phyloP scores from a whole-genome alignment of 768 basidiomycete species.

The Tulasnella sp. region DNA sequence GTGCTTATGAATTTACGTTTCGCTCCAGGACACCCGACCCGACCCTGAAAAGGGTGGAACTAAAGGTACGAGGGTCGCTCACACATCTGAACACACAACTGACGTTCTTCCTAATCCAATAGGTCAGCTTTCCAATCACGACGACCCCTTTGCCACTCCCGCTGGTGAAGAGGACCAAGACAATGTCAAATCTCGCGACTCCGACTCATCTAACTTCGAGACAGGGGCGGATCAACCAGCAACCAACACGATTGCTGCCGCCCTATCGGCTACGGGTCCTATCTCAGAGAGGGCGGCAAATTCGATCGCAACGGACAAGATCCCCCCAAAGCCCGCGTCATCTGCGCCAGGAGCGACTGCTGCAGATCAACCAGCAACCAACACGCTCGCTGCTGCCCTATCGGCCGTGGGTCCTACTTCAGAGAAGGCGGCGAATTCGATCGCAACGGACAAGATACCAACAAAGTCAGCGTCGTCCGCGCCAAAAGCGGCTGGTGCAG shows the following conservation, averaged over 20 bases:
- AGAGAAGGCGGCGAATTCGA: too few species aligned
- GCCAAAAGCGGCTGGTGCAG: too few species aligned
- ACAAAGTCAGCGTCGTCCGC: too few species aligned
- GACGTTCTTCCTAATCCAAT: not conserved
- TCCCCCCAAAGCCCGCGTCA: too few species aligned
- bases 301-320: too few species aligned
- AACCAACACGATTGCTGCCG: too few species aligned
- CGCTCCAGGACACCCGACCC: not conserved
- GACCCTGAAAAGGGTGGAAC: not conserved
- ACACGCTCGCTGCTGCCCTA: not conserved
- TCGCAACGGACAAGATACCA: too few species aligned
- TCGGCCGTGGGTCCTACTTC: not conserved
- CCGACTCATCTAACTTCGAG: not conserved
- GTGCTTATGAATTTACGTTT: not conserved
- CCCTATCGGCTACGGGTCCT: too few species aligned
- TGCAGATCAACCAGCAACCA: too few species aligned
- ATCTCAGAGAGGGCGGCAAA: too few species aligned
- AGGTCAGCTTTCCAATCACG: not conserved
- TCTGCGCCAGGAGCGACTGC: too few species aligned
- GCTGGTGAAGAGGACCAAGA: not conserved
- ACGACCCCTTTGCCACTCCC: not conserved
- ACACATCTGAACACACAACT: not conserved
- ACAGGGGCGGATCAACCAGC: not conserved
- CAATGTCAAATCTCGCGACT: not conserved
- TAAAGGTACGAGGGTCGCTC: not conserved